Evolutionary conservation across 2,329 filamentous ascomycete species (phyloP).

Genomic region (Coniochaeta ligniaria): DNA sequence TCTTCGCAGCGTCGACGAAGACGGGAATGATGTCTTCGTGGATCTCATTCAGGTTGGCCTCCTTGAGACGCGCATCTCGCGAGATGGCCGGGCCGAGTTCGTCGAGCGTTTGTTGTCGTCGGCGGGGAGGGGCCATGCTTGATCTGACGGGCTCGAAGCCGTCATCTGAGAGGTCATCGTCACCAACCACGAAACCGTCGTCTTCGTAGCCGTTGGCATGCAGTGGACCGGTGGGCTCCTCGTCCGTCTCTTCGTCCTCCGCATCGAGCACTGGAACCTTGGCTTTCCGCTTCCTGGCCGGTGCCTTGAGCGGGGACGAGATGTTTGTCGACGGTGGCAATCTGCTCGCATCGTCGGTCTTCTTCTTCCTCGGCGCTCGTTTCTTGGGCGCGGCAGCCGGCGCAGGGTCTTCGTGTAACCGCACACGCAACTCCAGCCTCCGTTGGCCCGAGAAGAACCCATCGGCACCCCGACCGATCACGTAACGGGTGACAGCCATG

Average conservation of each 20-base stretch:
- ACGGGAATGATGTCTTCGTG: conserved; percentile 57
- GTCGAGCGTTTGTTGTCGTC: conserved; percentile 26
- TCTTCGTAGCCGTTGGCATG: conserved; percentile 36
- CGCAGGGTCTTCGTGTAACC: conserved; percentile 24
- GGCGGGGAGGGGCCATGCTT: conserved; percentile 21
- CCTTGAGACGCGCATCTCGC: conserved; percentile 43
- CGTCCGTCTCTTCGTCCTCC: conserved; percentile 29
- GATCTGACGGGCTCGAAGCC: conserved; percentile 36
- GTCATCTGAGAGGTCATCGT: conserved; percentile 31
- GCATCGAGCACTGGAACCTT: conserved; percentile 19
- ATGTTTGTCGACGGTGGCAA: conserved; percentile 37
- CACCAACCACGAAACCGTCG: conserved; percentile 30
- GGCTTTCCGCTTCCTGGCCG: conserved; percentile 21
- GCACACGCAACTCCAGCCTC: conserved; percentile 32
- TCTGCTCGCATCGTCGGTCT: conserved; percentile 14
- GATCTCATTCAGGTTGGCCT: conserved; percentile 41
- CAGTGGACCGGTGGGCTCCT: conserved; percentile 25
- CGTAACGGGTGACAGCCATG: conserved; percentile 70
- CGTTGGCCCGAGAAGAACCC: conserved; percentile 36
- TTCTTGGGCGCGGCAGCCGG: conserved; percentile 11
- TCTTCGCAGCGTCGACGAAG: conserved; percentile 58
- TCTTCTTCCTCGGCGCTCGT: conserved; percentile 24
- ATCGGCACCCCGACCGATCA: conserved; percentile 32
- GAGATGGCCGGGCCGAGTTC: conserved; percentile 52
- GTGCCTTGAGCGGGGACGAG: conserved; percentile 42